Percentiles rank a stretch among this genome's conserved stretches.
Conservation (phyloP, 2,329 filamentous ascomycete genomes). For the Trichoderma gracile region DNA sequence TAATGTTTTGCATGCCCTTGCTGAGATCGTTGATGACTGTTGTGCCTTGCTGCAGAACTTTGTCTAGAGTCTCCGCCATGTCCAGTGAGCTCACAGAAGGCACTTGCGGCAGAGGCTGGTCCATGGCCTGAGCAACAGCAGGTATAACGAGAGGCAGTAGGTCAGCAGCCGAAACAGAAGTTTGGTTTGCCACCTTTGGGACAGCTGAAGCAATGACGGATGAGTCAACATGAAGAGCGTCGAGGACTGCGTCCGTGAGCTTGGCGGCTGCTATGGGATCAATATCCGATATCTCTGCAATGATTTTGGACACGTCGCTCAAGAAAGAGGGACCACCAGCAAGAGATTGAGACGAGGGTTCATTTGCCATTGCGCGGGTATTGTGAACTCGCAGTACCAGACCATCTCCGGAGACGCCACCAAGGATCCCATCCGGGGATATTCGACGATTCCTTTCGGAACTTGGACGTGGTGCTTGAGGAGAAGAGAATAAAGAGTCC, state of each 20-base stretch:
- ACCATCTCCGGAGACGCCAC: slow-evolving; percentile 4
- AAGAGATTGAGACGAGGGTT: background rate
- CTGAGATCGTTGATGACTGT: slow-evolving; percentile 31
- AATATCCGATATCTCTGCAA: slow-evolving; percentile 28
- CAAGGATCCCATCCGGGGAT: slow-evolving; percentile 6
- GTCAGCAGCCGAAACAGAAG: slow-evolving; percentile 23
- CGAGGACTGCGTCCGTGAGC: slow-evolving; percentile 31
- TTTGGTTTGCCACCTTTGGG: slow-evolving; percentile 27
- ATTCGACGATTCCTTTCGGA: slow-evolving; percentile 1
- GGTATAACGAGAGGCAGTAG: slow-evolving; percentile 32
- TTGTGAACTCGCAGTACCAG: background rate
- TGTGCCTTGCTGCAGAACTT: slow-evolving; percentile 29
- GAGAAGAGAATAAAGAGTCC: background rate
- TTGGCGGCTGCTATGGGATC: slow-evolving; percentile 29
- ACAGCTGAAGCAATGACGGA: slow-evolving; percentile 27
- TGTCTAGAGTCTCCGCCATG: slow-evolving; percentile 24
- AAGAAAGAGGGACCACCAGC: slow-evolving; percentile 27
- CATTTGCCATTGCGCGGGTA: background rate
- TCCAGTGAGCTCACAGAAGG: slow-evolving; percentile 13
- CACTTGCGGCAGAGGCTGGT: slow-evolving; percentile 18
- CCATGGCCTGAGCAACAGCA: slow-evolving; percentile 30
- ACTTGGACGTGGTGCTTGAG: background rate
- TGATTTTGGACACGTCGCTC: slow-evolving; percentile 27
- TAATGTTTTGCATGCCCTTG: slow-evolving; percentile 10
- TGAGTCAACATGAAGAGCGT: slow-evolving; percentile 29